Evolutionary conservation across 257 asterid genomes (phyloP).

Genomic region (Primulina huaijiensis): DNA sequence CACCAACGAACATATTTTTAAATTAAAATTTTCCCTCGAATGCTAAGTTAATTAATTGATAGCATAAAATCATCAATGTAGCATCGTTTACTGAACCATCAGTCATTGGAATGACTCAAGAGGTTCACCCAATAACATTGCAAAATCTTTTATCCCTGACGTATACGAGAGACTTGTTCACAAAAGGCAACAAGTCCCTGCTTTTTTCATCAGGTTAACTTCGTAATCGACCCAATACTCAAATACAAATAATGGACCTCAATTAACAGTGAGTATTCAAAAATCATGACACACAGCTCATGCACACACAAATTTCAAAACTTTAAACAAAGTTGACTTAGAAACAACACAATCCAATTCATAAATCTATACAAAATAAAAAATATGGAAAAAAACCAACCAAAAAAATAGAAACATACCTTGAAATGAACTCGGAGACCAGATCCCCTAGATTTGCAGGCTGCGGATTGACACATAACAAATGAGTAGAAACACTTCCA

Average conservation of each 20-base stretch:
- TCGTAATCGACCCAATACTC: neutral
- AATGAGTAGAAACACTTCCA: neutral
- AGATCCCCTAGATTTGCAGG: conserved; percentile 82
- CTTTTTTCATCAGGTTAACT: conserved; percentile 47
- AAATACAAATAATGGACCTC: neutral
- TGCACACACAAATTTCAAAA: neutral
- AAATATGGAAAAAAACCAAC: too few species aligned
- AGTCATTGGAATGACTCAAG: conserved; percentile 29
- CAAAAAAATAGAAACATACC: conserved; percentile 33
- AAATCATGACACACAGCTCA: neutral
- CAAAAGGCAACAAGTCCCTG: conserved; percentile 56
- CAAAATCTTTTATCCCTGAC: conserved; percentile 47
- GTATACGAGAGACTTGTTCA: conserved; percentile 55
- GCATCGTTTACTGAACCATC: conserved; percentile 65
- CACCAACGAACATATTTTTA: too few species aligned
- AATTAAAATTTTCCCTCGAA: too few species aligned
- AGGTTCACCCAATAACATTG: conserved; percentile 76
- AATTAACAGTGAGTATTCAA: neutral
- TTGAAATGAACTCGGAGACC: conserved; percentile 74
- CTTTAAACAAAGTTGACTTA: neutral
- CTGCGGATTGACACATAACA: conserved; percentile 35
- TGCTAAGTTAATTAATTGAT: too few species aligned
- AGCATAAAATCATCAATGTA: conserved; percentile 18
- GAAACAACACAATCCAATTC: neutral
- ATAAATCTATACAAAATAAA: neutral